A percentile compares a stretch with the other conserved stretches of the same genome.
These are phyloP conservation scores for Amaranthus hypochondriacus DNA, from an alignment of 148 eudicot species.

Conservation along the genomic window DNA sequence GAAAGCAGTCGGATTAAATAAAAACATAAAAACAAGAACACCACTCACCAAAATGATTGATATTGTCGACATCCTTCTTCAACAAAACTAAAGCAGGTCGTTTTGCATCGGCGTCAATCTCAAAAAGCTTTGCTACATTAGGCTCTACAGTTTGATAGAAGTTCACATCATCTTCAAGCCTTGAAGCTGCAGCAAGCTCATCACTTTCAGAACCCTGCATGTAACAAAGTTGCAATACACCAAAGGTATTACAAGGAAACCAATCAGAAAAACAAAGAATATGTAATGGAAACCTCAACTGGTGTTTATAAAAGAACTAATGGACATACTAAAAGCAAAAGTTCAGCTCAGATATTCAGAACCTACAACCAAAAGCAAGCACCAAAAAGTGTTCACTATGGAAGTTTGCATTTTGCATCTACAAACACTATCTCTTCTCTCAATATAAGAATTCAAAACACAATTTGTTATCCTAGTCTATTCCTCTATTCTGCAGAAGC, in stretches of 20 bases:
- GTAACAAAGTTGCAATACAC: not conserved
- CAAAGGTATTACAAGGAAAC: not conserved
- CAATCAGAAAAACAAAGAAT: not conserved
- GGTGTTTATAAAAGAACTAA: not conserved
- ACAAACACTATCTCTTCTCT: not conserved
- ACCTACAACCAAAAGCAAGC: not conserved
- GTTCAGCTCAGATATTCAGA: not conserved
- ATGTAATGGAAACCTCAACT: not conserved
- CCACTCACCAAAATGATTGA: constrained; percentile 60
- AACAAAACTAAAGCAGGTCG: constrained; percentile 78
- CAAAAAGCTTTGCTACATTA: constrained; percentile 74
- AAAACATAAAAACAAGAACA: constrained; percentile 1
- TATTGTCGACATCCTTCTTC: constrained; percentile 84
- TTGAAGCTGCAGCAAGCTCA: constrained; percentile 87
- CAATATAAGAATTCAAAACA: not conserved
- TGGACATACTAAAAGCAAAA: not conserved
- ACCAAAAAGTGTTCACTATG: not conserved
- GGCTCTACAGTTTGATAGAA: constrained; percentile 85
- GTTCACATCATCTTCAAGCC: constrained; percentile 68
- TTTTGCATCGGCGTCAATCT: constrained; percentile 61
- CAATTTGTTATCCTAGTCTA: not conserved
- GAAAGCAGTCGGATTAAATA: not conserved
- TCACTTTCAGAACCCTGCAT: constrained; percentile 75
- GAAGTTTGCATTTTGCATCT: not conserved
- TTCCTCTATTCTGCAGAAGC: not conserved